Evolutionary conservation across 768 basidiomycete genomes (phyloP), one percentile per base, ranked within the genome.

Genomic region (Gloeostereum incarnatum): DNA sequence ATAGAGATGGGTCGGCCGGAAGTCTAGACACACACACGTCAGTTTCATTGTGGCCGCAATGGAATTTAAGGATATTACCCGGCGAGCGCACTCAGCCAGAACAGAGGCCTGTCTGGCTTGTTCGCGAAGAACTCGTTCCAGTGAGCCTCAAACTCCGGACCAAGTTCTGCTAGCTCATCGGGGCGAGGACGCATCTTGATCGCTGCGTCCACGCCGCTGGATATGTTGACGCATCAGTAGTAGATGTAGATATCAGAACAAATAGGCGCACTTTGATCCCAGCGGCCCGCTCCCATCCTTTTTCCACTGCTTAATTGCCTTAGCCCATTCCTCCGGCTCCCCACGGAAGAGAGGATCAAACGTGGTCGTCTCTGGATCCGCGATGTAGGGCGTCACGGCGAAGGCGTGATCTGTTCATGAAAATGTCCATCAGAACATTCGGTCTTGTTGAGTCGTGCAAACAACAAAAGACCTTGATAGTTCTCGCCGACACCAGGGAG

Each of bases 401-500:
- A 42, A 34, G 8, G 23, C 5, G 37, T 49, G 48, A 35, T 49
- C 48, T 45, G 18, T 18, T 45, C 41, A 23, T n/a, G 3, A 3
- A 6, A 6, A 30, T 30, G 14, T 29, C 26, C 9, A 29, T 29
- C 14, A 29, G 9, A 29, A 9, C 14, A 29, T 14, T 9, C 9
- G 9, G 26, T 9, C 14, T 9, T 9, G 26, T 14, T 29, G 26
- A 14, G 26, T 14, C 9, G 26, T 29, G 14, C 14, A 9, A 9
- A 29, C 9, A 14, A 14, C 9, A 13, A 30, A 13, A 13, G 13
- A 30, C 29, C 29, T 13, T 30, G 29, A 6, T 30, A 30, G 42
- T 65, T 62, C 38, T 64, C 59, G 6, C 69, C 69, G 2, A 70
- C 66, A 1, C 66, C 65, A 16, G 60, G 57, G 4, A 69, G 47